phyloP scores from a whole-genome alignment of 352 stramenopile species.

The Globisporangium orthogonon region DNA sequence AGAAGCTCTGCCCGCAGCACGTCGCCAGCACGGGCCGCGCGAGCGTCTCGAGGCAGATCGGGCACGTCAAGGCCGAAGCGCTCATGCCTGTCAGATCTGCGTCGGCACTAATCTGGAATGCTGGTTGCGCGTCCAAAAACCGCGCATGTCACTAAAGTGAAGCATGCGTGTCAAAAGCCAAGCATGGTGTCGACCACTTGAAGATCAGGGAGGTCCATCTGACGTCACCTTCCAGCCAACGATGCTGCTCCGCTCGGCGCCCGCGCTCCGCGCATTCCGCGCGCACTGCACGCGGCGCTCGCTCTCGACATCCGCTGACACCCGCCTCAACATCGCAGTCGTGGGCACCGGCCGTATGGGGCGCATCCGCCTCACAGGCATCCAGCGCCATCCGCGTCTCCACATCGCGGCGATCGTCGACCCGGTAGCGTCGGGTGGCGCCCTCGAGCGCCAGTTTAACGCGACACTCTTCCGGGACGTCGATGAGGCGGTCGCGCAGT shows the following conservation, averaged over 20 bases:
- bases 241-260: background rate
- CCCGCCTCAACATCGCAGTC: slow-evolving; percentile 45
- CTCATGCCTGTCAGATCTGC: background rate
- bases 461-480: slow-evolving; percentile 32
- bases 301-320: background rate
- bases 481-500: slow-evolving; percentile 17
- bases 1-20: slow-evolving; percentile 69
- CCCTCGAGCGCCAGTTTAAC: slow-evolving; percentile 38
- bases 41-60: slow-evolving; percentile 49
- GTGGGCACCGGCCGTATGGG: slow-evolving; percentile 76
- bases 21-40: slow-evolving; percentile 39
- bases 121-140: too few relatives aligned
- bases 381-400: slow-evolving; percentile 46
- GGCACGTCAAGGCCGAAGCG: slow-evolving; percentile 21
- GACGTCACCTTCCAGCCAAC: background rate
- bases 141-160: slow-evolving; percentile 1
- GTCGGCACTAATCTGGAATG: background rate
- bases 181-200: background rate
- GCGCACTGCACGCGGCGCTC: background rate
- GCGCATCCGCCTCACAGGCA: slow-evolving; percentile 50
- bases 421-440: slow-evolving; percentile 15
- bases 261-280: background rate
- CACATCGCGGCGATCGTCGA: slow-evolving; percentile 63
- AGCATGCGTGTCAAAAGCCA: slow-evolving; percentile 1
- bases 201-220: too few relatives aligned